These are phyloP conservation scores for Achaetomiella virescens DNA, from an alignment of 495 filamentous ascomycete species.

Conservation along the genomic window DNA sequence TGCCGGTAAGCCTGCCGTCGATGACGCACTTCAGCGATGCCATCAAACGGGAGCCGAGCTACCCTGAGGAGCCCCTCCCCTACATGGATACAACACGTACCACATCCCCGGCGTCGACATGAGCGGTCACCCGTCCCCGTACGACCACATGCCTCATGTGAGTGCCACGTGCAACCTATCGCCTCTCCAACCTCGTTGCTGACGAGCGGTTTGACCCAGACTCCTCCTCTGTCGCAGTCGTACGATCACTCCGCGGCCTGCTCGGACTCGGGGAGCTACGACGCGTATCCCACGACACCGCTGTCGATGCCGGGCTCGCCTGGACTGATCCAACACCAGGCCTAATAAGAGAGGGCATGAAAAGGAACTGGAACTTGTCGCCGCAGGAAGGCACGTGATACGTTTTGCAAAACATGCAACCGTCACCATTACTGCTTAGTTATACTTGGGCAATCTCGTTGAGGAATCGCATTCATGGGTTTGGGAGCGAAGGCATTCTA, in stretches of 20 bases:
- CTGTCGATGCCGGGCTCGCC: constrained; percentile 63
- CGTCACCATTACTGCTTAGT: not conserved
- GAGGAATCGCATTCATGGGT: not conserved
- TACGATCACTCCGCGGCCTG: constrained; percentile 66
- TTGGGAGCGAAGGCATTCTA: constrained; percentile 1
- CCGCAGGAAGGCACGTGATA: constrained; percentile 1
- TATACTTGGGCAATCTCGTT: not conserved
- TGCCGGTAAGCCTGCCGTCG: constrained; percentile 55
- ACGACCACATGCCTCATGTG: constrained; percentile 66
- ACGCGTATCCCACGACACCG: constrained; percentile 60
- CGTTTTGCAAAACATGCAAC: not conserved
- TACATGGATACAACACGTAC: constrained; percentile 69
- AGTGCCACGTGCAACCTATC: constrained; percentile 40
- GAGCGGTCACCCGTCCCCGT: constrained; percentile 46
- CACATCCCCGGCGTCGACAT: constrained; percentile 71
- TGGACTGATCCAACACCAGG: constrained; percentile 32
- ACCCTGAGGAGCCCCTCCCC: constrained; percentile 55
- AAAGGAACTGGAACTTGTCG: not conserved
- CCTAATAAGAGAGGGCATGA: not conserved
- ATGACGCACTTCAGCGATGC: constrained; percentile 57
- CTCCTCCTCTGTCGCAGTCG: constrained; percentile 76
- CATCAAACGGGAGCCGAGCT: constrained; percentile 52
- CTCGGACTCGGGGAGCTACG: constrained; percentile 50
- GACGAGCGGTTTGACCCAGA: constrained; percentile 51
- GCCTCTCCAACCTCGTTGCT: constrained; percentile 37